Conservation (phyloP, 768 basidiomycete species). For the Suillus subaureus region DNA sequence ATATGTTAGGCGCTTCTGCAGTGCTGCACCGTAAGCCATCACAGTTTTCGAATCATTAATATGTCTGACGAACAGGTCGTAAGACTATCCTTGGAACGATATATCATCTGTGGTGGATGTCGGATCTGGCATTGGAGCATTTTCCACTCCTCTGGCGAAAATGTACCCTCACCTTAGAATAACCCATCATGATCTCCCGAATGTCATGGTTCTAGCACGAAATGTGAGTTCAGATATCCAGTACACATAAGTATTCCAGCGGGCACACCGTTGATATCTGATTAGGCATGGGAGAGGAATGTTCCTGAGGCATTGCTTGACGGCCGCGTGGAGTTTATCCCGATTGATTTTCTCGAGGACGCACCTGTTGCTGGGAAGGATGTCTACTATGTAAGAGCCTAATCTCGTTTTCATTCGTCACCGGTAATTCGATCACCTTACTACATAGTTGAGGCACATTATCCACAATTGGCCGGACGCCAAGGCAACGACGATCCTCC, state of each 20-base stretch:
- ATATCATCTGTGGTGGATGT: conserved; percentile 30
- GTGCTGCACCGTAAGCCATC: conserved; percentile 24
- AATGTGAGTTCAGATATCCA: conserved; percentile 15
- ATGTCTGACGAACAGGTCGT: background rate
- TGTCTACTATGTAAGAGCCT: conserved; percentile 25
- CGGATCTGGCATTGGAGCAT: conserved; percentile 30
- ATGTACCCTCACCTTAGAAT: conserved; percentile 30
- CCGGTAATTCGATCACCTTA: background rate
- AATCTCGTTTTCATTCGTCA: background rate
- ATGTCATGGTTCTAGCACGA: conserved; percentile 25
- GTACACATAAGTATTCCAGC: background rate
- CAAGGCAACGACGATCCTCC: conserved; percentile 33
- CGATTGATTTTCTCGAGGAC: conserved; percentile 25
- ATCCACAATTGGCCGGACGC: conserved; percentile 41
- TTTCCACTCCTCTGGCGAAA: conserved; percentile 31
- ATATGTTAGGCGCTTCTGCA: conserved; percentile 26
- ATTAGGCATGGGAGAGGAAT: conserved; percentile 16
- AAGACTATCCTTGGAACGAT: conserved; percentile 30
- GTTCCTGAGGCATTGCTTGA: conserved; percentile 21
- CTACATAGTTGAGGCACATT: conserved; percentile 27
- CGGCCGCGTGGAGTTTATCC: conserved; percentile 17
- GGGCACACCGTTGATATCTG: background rate
- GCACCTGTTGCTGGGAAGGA: conserved; percentile 20
- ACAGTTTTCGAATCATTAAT: background rate
- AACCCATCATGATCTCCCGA: conserved; percentile 31